Percentiles rank a stretch among this genome's conserved stretches.
These are phyloP conservation scores for Aspergillus carbonarius DNA, from an alignment of 2,329 filamentous ascomycete species.

Conservation along the genomic window DNA sequence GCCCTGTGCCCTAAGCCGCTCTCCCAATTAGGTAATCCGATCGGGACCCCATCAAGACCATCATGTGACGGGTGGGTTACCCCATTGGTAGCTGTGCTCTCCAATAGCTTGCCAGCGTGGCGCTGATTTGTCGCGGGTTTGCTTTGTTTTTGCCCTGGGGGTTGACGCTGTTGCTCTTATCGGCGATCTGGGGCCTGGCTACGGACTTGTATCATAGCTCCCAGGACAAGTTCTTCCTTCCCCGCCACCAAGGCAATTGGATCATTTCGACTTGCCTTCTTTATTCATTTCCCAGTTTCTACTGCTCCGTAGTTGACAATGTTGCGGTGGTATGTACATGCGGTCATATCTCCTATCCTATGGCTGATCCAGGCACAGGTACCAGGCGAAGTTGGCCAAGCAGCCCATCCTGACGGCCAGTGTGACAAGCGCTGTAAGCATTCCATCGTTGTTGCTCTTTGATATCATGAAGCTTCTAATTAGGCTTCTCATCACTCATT, in stretches of 20 bases:
- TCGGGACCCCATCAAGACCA: slow-evolving; percentile 1
- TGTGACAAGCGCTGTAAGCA: slow-evolving; percentile 71
- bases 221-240: slow-evolving; percentile 3
- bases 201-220: slow-evolving; percentile 13
- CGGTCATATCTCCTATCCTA: background rate
- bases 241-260: background rate
- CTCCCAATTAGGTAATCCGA: slow-evolving; percentile 15
- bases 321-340: slow-evolving; percentile 37
- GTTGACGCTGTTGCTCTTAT: slow-evolving; percentile 17
- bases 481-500: background rate
- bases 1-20: slow-evolving; percentile 32
- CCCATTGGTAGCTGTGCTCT: slow-evolving; percentile 12
- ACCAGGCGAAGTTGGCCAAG: slow-evolving; percentile 76
- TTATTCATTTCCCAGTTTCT: background rate
- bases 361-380: slow-evolving; percentile 55
- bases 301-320: slow-evolving; percentile 20
- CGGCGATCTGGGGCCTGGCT: slow-evolving; percentile 18
- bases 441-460: background rate
- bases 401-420: slow-evolving; percentile 87
- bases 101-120: slow-evolving; percentile 17
- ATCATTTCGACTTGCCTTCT: background rate
- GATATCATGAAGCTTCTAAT: no score
- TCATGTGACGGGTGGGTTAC: slow-evolving; percentile 20
- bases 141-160: slow-evolving; percentile 13
- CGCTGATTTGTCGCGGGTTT: slow-evolving; percentile 17